Evolutionary conservation across 345 rosid species (phyloP), one percentile per base, ranked within the genome.

Genomic region (Lepidium didymum): DNA sequence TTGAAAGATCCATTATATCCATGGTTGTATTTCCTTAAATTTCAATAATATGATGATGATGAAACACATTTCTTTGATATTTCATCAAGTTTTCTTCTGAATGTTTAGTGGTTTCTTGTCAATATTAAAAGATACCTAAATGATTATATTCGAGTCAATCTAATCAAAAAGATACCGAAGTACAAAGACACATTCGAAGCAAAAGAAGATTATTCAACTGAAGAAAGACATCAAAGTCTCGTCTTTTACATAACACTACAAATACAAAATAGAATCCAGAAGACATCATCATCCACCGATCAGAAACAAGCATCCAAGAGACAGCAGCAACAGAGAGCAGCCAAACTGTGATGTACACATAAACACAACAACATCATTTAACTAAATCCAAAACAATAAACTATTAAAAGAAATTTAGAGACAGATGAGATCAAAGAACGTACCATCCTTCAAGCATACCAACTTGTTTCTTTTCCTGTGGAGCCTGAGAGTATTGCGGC

Each of bases 251-350:
- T n/a, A 7, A 49, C 51, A 70, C 36, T 5, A 66, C 27, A 46
- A 9, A 66, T 37, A 45, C 12, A 11, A 37, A 63, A 25, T 21
- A 29, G 19, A 56, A 38, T 72, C n/a, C 31, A 27, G 5, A 1
- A 27, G 31, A 0, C 27, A 2, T 27, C 33, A 29, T 29, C 33
- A 5, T 29, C 33, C 1, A 29, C 49, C 35, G 57, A 61, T 87
- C 78, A 85, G 80, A 87, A 74, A 76, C 85, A 84, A 57, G 88
- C 86, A 80, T 85, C 92, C 75, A 85, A 59, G 47, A 87, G 82
- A 77, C 90, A 87, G 74, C 92, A 87, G 41, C 92, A 87, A 72
- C 92, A 87, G 56, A 87, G 86, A 6, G 88, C 90, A 46, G 86
- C 87, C 75, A 87, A 79, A 79, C 92, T 87, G 89, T 81, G 70